Base-by-base conservation (phyloP, 495 filamentous ascomycete genomes). In the Sphaerosporella brunnea region DNA sequence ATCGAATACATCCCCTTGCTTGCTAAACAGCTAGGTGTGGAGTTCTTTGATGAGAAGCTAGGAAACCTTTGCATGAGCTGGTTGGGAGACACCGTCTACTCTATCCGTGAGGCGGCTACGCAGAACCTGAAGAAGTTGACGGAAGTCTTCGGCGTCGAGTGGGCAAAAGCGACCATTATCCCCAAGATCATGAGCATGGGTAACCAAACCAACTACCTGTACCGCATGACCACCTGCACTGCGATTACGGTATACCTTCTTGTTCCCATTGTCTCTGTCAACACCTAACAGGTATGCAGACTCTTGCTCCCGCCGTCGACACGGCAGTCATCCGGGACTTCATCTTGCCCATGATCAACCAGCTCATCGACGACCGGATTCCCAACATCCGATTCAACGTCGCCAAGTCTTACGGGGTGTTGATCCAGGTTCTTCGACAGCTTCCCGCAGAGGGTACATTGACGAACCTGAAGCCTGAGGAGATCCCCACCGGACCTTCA, bases 301-400 rank as follows among this genome's bases (percentile, higher is more conserved):
- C 90, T 21, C 79, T 97, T 43, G 81, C 92, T 28, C 79, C 84
- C 23, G 92, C 88, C 52, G 84, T 96, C 55, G 86, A 80, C 55
- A 68, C 96, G 45, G 80, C 84, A 39, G 84, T 93, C 48, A 90
- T 96, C 59, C 80, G 87, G 61, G 80, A 79, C 61, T 88, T 81
- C 16, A 90, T 97, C 56, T 75, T 97, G 8, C 88, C 92, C 28
- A 96, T 96, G 73, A 72, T 97, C 64, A 84, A 94, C 59, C 79
- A 86, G 65, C 78, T 97, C 23, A 81, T 93, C 23, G 70, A 72
- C 13, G 90, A 97, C 60, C 84, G 87, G 23, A 97, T 97, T 60
- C 90, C 90, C 45, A 97, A 97, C 64, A 97, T 97, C 62, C 84
- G 90, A 45, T 97, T 97, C 73, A 97, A 97, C 61, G 88, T 96